Evolutionary conservation across 352 stramenopile species (phyloP).

Genomic region (Peronospora destructor): DNA sequence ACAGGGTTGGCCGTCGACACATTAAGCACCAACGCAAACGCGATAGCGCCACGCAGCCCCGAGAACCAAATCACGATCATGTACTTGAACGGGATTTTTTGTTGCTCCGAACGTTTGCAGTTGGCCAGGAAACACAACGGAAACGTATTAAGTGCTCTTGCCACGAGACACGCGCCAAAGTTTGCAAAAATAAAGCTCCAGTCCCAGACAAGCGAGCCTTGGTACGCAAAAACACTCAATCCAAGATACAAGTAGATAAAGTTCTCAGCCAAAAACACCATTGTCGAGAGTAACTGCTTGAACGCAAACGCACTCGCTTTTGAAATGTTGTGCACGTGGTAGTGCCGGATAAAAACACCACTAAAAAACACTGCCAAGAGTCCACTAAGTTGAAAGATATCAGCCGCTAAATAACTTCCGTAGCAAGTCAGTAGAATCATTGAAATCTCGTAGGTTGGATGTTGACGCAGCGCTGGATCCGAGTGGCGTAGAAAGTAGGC

Average conservation of each 20-base stretch:
- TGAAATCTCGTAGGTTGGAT: slow-evolving; percentile 68
- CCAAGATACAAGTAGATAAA: slow-evolving; percentile 72
- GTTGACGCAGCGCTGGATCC: slow-evolving; percentile 37
- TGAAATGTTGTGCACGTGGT: slow-evolving; percentile 69
- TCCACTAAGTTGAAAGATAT: slow-evolving; percentile 67
- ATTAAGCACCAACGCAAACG: slow-evolving; percentile 86
- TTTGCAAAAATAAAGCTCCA: slow-evolving; percentile 59
- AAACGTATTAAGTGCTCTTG: slow-evolving; percentile 64
- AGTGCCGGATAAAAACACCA: slow-evolving; percentile 68
- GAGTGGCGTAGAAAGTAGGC: slow-evolving; percentile 50
- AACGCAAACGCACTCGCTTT: slow-evolving; percentile 48
- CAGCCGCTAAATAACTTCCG: slow-evolving; percentile 60
- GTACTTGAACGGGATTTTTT: slow-evolving; percentile 52
- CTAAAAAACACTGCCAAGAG: slow-evolving; percentile 91
- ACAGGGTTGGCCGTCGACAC: slow-evolving; percentile 34
- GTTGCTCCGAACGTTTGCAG: slow-evolving; percentile 22
- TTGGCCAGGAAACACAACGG: slow-evolving; percentile 63
- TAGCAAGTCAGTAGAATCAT: slow-evolving; percentile 72
- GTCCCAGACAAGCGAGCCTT: slow-evolving; percentile 50
- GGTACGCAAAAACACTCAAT: slow-evolving; percentile 64
- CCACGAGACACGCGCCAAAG: slow-evolving; percentile 38
- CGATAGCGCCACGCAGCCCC: slow-evolving; percentile 88
- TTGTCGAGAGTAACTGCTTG: slow-evolving; percentile 51
- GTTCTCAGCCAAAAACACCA: slow-evolving; percentile 65
- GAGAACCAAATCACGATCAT: slow-evolving; percentile 90